phyloP scores from a whole-genome alignment of 1,284 basidiomycete species.

The Veloporphyrellus conicus region DNA sequence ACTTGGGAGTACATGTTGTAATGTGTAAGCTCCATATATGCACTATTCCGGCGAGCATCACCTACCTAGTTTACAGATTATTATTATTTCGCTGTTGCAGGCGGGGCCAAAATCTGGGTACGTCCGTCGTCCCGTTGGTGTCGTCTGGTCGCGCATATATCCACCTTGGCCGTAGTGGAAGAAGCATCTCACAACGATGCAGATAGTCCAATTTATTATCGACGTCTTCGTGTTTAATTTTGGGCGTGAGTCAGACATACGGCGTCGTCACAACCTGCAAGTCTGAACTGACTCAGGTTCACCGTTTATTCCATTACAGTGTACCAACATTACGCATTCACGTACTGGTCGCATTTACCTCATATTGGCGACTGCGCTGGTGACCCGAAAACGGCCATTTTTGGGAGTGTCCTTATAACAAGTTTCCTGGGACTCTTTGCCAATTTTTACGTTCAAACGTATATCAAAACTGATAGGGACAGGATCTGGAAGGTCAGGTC shows the following conservation, averaged over 20 bases:
- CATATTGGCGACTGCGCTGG: slow-evolving; percentile 80
- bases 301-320: slow-evolving; percentile 42
- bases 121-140: slow-evolving; percentile 22
- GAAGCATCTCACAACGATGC: slow-evolving; percentile 90
- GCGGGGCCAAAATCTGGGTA: slow-evolving; percentile 84
- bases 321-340: slow-evolving; percentile 75
- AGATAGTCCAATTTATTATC: slow-evolving; percentile 91
- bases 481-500: background rate
- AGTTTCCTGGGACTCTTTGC: slow-evolving; percentile 89
- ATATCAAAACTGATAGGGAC: slow-evolving; percentile 45
- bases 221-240: slow-evolving; percentile 87
- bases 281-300: slow-evolving; percentile 10
- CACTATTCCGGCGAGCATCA: background rate
- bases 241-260: slow-evolving; percentile 61
- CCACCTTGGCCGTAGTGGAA: slow-evolving; percentile 67
- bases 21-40: slow-evolving; percentile 72
- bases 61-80: slow-evolving; percentile 59
- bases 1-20: slow-evolving; percentile 89
- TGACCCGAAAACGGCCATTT: slow-evolving; percentile 77
- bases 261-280: background rate
- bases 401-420: slow-evolving; percentile 80
- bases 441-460: slow-evolving; percentile 81
- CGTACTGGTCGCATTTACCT: slow-evolving; percentile 64
- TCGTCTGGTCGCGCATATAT: slow-evolving; percentile 2
- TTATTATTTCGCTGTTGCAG: slow-evolving; percentile 76